Percentiles rank a stretch among this genome's conserved stretches.
These are phyloP conservation scores for Phyllosticta ampelicida DNA, from an alignment of 2,329 filamentous ascomycete species.

Conservation along the genomic window DNA sequence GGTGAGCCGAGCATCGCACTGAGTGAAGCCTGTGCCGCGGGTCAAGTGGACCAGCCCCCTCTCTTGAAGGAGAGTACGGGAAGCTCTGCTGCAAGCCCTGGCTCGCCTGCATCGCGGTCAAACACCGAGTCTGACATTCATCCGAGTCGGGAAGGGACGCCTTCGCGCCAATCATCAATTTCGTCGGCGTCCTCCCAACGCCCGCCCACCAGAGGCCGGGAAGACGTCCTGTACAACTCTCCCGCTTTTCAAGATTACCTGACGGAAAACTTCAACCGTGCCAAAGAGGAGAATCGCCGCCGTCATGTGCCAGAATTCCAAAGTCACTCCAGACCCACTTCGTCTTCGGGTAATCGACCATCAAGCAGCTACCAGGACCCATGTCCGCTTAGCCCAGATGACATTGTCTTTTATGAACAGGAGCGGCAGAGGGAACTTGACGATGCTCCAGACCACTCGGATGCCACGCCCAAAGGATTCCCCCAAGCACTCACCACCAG, in stretches of 20 bases:
- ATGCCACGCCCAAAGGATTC: slow-evolving; percentile 2
- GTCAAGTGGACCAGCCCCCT: slow-evolving; percentile 44
- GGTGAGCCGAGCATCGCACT: slow-evolving; percentile 53
- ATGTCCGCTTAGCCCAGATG: slow-evolving; percentile 40
- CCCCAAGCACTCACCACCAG: slow-evolving; percentile 25
- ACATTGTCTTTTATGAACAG: slow-evolving; percentile 19
- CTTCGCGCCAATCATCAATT: slow-evolving; percentile 29
- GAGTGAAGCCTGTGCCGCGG: slow-evolving; percentile 51
- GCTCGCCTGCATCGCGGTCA: slow-evolving; percentile 29
- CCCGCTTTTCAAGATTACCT: slow-evolving; percentile 11
- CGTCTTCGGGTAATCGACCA: slow-evolving; percentile 10
- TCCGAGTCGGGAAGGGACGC: slow-evolving; percentile 14
- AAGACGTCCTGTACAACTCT: slow-evolving; percentile 2
- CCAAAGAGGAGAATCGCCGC: slow-evolving; percentile 29
- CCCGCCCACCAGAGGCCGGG: slow-evolving; percentile 1
- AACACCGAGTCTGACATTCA: slow-evolving; percentile 13
- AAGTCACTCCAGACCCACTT: slow-evolving; percentile 5
- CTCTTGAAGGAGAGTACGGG: slow-evolving; percentile 29
- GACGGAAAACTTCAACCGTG: slow-evolving; percentile 23
- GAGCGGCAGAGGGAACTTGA: not conserved
- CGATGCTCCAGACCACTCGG: not conserved
- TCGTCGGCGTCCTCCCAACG: slow-evolving; percentile 27
- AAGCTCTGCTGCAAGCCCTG: slow-evolving; percentile 30
- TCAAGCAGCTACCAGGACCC: slow-evolving; percentile 21
- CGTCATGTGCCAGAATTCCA: slow-evolving; percentile 21